phyloP scores from a whole-genome alignment of 805 yeast genomes.

The Cyberlindnera sargentensis region DNA sequence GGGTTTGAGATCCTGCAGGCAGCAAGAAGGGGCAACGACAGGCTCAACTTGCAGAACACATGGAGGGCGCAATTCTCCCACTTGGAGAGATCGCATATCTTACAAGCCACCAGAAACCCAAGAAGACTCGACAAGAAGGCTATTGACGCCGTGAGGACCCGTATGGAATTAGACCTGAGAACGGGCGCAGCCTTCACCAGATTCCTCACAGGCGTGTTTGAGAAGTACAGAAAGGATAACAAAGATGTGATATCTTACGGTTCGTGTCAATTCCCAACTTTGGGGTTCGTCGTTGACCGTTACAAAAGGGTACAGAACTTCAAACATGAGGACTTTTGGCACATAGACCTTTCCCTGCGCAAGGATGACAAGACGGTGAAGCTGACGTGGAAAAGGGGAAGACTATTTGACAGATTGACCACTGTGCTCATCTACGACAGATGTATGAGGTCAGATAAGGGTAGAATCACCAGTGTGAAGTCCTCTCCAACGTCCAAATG shows the following conservation, averaged over 20 bases:
- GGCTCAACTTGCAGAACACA: slow-evolving; percentile 40
- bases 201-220: slow-evolving; percentile 52
- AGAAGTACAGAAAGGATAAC: slow-evolving; percentile 15
- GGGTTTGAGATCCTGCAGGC: slow-evolving; percentile 75
- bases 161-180: slow-evolving; percentile 82
- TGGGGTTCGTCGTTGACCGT: slow-evolving; percentile 94
- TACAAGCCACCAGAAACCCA: slow-evolving; percentile 70
- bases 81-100: slow-evolving; percentile 66
- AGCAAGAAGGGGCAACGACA: slow-evolving; percentile 45
- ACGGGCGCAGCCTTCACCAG: slow-evolving; percentile 90
- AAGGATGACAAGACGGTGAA: slow-evolving; percentile 34
- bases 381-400: slow-evolving; percentile 68
- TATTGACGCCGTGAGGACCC: slow-evolving; percentile 77
- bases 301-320: slow-evolving; percentile 69
- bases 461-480: slow-evolving; percentile 41
- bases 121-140: slow-evolving; percentile 53
- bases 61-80: slow-evolving; percentile 86
- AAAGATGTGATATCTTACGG: slow-evolving; percentile 60
- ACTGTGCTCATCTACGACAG: slow-evolving; percentile 60
- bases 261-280: slow-evolving; percentile 91
- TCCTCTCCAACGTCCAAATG: slow-evolving; percentile 65
- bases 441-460: slow-evolving; percentile 45
- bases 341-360: slow-evolving; percentile 44
- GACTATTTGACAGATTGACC: slow-evolving; percentile 64
- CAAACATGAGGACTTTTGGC: slow-evolving; percentile 77